phyloP scores from a whole-genome alignment of 1,139 yeast genomes.

The Debaryomycetaceae sp. region DNA sequence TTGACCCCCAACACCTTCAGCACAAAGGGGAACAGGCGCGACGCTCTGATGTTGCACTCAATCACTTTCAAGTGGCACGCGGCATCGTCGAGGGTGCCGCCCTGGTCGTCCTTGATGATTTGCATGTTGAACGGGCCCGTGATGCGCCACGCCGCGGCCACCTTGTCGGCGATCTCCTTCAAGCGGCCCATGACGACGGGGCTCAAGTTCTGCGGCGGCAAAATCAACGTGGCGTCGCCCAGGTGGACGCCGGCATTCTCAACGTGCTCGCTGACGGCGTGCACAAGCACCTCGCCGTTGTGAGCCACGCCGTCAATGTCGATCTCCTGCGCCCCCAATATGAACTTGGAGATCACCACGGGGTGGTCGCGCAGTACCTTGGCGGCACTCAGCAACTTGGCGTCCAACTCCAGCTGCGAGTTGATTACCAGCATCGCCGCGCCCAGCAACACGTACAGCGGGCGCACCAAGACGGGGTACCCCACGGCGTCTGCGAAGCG shows the following conservation, averaged over 20 bases:
- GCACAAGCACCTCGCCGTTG: conserved; percentile 83
- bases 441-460: conserved; percentile 94
- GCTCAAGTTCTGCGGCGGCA: conserved; percentile 81
- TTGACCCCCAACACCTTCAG: conserved; percentile 92
- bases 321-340: conserved; percentile 93
- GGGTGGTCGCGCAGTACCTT: conserved; percentile 95
- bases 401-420: conserved; percentile 70
- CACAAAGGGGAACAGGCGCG: conserved; percentile 97
- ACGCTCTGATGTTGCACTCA: conserved; percentile 97
- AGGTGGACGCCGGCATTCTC: conserved; percentile 99
- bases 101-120: conserved; percentile 66
- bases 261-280: conserved; percentile 96
- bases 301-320: conserved; percentile 96
- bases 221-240: conserved; percentile 93
- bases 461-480: conserved; percentile 95
- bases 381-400: conserved; percentile 80
- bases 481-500: conserved; percentile 81
- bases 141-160: conserved; percentile 90
- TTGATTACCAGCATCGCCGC: conserved; percentile 97
- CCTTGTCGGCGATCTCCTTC: conserved; percentile 83
- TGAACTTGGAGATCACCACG: conserved; percentile 93
- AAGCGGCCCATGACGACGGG: conserved; percentile 57
- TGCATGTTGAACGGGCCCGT: conserved; percentile 99
- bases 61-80: conserved; percentile 79
- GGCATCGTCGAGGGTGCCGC: conserved; percentile 41